A percentile compares a stretch with the other conserved stretches of the same genome.
Evolutionary conservation across 768 basidiomycete genomes (phyloP).

Genomic region (Grammothele lineata): DNA sequence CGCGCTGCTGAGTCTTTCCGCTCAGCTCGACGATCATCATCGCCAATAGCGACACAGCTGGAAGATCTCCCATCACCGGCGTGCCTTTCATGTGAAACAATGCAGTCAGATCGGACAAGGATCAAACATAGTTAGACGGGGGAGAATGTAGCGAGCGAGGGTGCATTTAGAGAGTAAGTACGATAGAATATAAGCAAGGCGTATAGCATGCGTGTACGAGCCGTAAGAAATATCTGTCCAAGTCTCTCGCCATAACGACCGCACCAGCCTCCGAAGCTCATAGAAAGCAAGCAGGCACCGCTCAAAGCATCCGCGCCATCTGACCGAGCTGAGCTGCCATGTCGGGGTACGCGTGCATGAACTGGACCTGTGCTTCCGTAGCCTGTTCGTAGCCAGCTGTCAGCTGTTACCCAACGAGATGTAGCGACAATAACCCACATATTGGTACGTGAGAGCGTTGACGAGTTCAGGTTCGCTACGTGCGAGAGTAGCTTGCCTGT

Average conservation of each 20-base stretch:
- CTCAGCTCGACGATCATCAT: background rate
- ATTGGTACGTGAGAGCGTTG: slow-evolving; percentile 73
- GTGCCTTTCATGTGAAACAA: no score
- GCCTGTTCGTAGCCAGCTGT: slow-evolving; percentile 56
- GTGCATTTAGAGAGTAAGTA: slow-evolving; percentile 10
- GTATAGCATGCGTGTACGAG: background rate
- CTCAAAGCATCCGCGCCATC: slow-evolving; percentile 39
- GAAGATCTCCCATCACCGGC: no score
- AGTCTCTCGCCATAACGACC: background rate
- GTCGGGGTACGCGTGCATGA: slow-evolving; percentile 78
- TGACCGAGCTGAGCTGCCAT: slow-evolving; percentile 67
- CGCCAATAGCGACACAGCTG: background rate
- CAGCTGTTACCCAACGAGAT: background rate
- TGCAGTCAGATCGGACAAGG: no score
- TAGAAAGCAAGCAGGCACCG: background rate
- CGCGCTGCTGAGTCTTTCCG: background rate
- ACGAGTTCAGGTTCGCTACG: slow-evolving; percentile 88
- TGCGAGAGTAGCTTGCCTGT: slow-evolving; percentile 77
- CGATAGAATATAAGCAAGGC: slow-evolving; percentile 13
- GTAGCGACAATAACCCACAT: slow-evolving; percentile 43
- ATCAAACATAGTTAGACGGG: background rate
- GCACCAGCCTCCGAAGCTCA: background rate
- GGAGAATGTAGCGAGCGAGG: slow-evolving; percentile 7
- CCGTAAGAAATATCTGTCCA: background rate
- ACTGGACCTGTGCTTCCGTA: slow-evolving; percentile 76